Evolutionary conservation across 805 yeast species (phyloP), one percentile per base, ranked within the genome.

Genomic region (Candida tammaniensis): DNA sequence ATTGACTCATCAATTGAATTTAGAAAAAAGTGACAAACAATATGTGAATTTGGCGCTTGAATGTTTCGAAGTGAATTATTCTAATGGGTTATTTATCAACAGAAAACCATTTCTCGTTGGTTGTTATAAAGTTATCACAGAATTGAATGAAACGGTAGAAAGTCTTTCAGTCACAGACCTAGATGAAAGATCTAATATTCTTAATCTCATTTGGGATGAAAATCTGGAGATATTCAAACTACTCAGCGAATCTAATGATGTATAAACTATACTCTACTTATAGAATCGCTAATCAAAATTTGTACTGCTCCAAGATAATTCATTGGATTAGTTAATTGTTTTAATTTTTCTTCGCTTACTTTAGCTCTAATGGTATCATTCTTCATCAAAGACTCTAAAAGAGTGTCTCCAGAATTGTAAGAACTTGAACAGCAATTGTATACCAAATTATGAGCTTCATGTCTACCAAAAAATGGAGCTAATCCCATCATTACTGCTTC

Each of bases 401-500:
- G 20, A 5, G 27, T 11, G 4, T n/a, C 10, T n/a, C 20, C 10
- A 15, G 26, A n/a, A 8, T 30, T 27, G 17, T 30, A 30, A 15
- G 33, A 23, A 10, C 22, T 22, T 12, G 20, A 20, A 22, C 33
- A 30, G 14, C 25, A 32, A 5, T 32, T 13, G 13, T 32, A 32
- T 5, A 32, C 35, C 5, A 25, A n/a, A 13, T 6, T 5, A 32
- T 32, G 35, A 19, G 35, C 30, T 19, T 25, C 25, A 25, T 32
- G 30, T 32, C 35, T 32, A 14, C 35, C 35, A 7, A 32, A 14
- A 7, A 18, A 7, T 11, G 35, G 35, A 4, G 35, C 30, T 8
- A 32, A 13, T 14, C 35, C 35, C 35, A 32, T 32, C 35, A 32
- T 32, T 4, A 32, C 35, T 5, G 37, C 37, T 23, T 33, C 37